Evolutionary conservation across 768 basidiomycete genomes (phyloP).

Genomic region (Termitomyces sp.): DNA sequence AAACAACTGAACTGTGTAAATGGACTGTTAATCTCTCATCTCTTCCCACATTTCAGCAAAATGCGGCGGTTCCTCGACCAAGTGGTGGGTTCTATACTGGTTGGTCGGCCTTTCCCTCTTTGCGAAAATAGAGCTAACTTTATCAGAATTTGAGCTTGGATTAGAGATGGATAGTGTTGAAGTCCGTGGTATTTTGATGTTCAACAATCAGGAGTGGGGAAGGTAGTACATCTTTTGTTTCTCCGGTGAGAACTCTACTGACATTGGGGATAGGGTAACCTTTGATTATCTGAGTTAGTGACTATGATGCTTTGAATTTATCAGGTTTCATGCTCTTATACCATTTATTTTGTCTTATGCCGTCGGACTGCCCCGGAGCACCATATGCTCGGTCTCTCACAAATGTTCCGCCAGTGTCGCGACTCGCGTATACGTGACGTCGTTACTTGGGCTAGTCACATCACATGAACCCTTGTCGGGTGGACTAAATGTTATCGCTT

Average conservation of each 20-base stretch:
- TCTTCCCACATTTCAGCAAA: constrained; percentile 72
- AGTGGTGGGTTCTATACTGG: constrained; percentile 76
- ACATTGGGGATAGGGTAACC: constrained; percentile 29
- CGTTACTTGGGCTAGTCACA: not conserved
- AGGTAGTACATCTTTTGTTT: constrained; percentile 44
- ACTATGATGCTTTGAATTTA: constrained; percentile 3
- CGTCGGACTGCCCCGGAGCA: constrained; percentile 7
- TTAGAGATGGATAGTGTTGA: constrained; percentile 83
- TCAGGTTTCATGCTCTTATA: constrained; percentile 8
- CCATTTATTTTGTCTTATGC: constrained; percentile 2
- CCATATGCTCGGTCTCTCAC: constrained; percentile 12
- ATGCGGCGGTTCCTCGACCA: constrained; percentile 47
- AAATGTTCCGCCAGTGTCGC: constrained; percentile 20
- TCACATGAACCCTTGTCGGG: not conserved
- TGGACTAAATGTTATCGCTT: not conserved
- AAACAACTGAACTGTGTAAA: constrained; percentile 69
- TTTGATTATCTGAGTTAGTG: constrained; percentile 40
- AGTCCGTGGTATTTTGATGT: constrained; percentile 74
- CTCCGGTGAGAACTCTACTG: constrained; percentile 10
- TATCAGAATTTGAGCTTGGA: constrained; percentile 74
- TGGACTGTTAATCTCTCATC: constrained; percentile 84
- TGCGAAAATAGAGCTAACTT: constrained; percentile 7
- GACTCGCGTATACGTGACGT: not conserved
- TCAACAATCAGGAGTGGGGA: constrained; percentile 77
- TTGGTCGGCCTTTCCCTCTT: constrained; percentile 21